Evolutionary conservation across 2,329 filamentous ascomycete species (phyloP), one percentile per base, ranked within the genome.

Genomic region (Colletotrichum neosansevieriae): DNA sequence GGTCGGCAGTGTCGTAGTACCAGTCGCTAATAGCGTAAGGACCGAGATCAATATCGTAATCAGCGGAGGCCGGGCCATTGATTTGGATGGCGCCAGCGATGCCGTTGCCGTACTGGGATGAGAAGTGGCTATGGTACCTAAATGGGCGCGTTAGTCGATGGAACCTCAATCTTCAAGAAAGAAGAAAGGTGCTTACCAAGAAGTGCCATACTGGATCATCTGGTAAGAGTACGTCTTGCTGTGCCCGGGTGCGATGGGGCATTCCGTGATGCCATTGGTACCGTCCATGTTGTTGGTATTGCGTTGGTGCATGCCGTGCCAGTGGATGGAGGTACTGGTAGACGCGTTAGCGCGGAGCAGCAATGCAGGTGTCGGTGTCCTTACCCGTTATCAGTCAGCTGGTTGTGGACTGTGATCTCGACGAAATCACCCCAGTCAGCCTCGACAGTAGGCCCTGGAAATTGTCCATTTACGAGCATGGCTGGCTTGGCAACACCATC

Each of bases 31-130:
- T 79, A 6, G 83, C 80, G 6, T 85, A 82, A 3, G 71, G 64
- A 2, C 90, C 90, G 0, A 91, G 79, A 72, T 92, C 90, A 47
- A 85, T 81, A 69, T 92, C 89, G 72, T 90, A 91, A 54, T 73
- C 71, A 36, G 70, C 71, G 17, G 71, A 71, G 19, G 72, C 69
- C 0, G 87, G 87, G 0, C 85, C 85, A 57, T 84, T 76, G 60
- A 87, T 82, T 36, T 86, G 74, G 36, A 89, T 83, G 1, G 82
- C 75, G 2, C 87, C 87, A 11, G 82, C 75, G 0, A 88, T 75
- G 11, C 87, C 87, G 69, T 88, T 83, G 36, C 79, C 81, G 69
- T 86, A 85, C 73, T 86, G 84, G 15, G 79, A 76, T 6, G 80
- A 80, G 72, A 84, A 84, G 74, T 87, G 85, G 38, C 80, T 82